phyloP scores from a whole-genome alignment of 345 rosid genomes.

The Ailanthus altissimus region DNA sequence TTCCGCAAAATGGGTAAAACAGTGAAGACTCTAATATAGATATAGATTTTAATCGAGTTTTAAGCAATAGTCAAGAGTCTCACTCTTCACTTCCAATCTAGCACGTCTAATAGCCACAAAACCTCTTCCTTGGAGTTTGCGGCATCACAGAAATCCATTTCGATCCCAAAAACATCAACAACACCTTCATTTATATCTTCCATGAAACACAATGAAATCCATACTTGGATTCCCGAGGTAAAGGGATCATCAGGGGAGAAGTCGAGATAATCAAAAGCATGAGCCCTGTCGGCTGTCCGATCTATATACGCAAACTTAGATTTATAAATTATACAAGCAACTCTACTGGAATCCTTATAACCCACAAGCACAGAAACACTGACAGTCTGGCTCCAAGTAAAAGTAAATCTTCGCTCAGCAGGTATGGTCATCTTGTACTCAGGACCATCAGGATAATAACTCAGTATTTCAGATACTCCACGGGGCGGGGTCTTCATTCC shows the following conservation, averaged over 20 bases:
- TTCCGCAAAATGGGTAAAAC: not conserved
- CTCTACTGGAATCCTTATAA: slow-evolving; percentile 67
- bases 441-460: slow-evolving; percentile 46
- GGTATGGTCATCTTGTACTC: slow-evolving; percentile 81
- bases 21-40: not conserved
- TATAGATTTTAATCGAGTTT: not conserved
- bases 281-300: slow-evolving; percentile 58
- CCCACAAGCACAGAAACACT: slow-evolving; percentile 75
- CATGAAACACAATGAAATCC: slow-evolving; percentile 83
- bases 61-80: slow-evolving; percentile 6
- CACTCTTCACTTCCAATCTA: slow-evolving; percentile 87
- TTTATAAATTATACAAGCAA: slow-evolving; percentile 68
- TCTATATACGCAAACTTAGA: slow-evolving; percentile 76
- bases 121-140: slow-evolving; percentile 86
- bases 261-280: slow-evolving; percentile 82
- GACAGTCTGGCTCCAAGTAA: slow-evolving; percentile 54
- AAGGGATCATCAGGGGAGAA: slow-evolving; percentile 84
- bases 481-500: slow-evolving; percentile 59
- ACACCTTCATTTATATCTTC: slow-evolving; percentile 60
- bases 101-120: slow-evolving; percentile 89
- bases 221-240: slow-evolving; percentile 68
- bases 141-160: slow-evolving; percentile 81
- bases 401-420: slow-evolving; percentile 65
- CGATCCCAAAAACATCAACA: slow-evolving; percentile 77
- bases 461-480: slow-evolving; percentile 50